phyloP scores from a whole-genome alignment of 805 yeast genomes.

The Groenewaldozyma salmanticensis region DNA sequence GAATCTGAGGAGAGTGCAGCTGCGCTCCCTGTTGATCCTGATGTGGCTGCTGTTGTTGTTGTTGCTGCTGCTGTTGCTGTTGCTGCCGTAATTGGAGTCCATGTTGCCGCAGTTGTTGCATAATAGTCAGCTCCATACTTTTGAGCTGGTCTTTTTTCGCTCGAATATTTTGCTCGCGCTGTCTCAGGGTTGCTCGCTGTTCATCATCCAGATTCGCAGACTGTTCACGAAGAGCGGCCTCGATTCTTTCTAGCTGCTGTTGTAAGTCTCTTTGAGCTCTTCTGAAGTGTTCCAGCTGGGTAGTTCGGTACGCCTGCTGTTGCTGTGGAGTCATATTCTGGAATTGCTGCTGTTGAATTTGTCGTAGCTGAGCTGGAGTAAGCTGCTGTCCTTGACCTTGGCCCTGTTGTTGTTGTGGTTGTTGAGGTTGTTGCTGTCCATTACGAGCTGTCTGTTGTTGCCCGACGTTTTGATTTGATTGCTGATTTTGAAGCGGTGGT shows the following conservation, averaged over 20 bases:
- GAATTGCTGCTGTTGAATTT: background rate
- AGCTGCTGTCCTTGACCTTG: conserved; percentile 2
- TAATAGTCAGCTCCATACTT: conserved; percentile 14
- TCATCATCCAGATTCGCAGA: conserved; percentile 13
- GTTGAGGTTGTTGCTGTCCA: background rate
- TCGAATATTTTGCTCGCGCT: conserved; percentile 15
- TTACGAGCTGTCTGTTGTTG: background rate
- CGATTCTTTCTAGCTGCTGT: conserved; percentile 13
- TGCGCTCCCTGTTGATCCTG: conserved; percentile 2
- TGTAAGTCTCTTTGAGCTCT: conserved; percentile 12
- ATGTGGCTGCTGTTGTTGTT: conserved; percentile 11
- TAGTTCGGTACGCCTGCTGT: conserved; percentile 13
- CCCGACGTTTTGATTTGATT: background rate
- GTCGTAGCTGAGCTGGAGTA: conserved; percentile 7
- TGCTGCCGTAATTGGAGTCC: conserved; percentile 3
- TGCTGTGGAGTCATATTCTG: conserved; percentile 16
- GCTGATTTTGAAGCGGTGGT: background rate
- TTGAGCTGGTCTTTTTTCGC: conserved; percentile 16
- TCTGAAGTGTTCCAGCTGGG: conserved; percentile 15
- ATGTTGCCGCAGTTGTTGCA: conserved; percentile 13
- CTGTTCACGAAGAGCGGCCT: conserved; percentile 13
- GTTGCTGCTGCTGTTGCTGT: conserved; percentile 12
- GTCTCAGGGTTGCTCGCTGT: conserved; percentile 11
- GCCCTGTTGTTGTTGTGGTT: conserved; percentile 7
- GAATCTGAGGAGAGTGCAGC: conserved; percentile 3